Base-by-base conservation (phyloP, 108 stramenopile genomes). In the Cyclotella baltica region DNA sequence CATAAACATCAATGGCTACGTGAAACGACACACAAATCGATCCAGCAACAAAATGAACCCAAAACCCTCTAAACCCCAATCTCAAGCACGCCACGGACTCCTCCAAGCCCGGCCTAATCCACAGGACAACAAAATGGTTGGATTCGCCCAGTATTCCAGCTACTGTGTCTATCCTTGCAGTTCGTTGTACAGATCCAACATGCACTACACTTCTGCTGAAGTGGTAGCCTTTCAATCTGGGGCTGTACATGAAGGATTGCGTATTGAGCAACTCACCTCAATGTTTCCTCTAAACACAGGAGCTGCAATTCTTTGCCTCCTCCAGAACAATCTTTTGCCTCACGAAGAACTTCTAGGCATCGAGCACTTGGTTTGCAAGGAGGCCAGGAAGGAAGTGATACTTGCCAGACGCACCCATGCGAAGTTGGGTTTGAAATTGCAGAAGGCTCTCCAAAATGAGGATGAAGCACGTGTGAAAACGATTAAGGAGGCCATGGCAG, bases 311-410 rank as follows among this genome's bases (percentile, higher is more conserved):
- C 47, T n/a, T n/a, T 1, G n/a, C 6, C 47, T 48, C 6, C 18
- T 48, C 47, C 18, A 48, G n/a, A 2, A n/a, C 1, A 6, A 48
- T 48, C n/a, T 48, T n/a, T n/a, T 48, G 2, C n/a, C 47, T n/a
- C 18, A 2, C 19, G 47, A 48, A 48, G 47, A 48, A 48, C 47
- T 48, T n/a, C 47, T 48, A 48, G 47, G 47, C 6, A 48, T 48
- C n/a, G 47, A 48, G n/a, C 2, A 48, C n/a, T 48, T 48, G 47
- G n/a, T 48, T n/a, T n/a, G 47, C n/a, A 48, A 48, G 47, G 47
- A 48, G 18, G 47, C 47, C n/a, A n/a, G 19, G n/a, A n/a, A n/a
- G 18, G n/a, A 48, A n/a, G 47, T 6, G n/a, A n/a, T 48, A 6
- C 18, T n/a, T 16, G 19, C 18, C 18, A 16, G 47, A 2, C 47